Base-by-base conservation (phyloP, 2,329 filamentous ascomycete species). In the Aspergillus quadrilineatus region DNA sequence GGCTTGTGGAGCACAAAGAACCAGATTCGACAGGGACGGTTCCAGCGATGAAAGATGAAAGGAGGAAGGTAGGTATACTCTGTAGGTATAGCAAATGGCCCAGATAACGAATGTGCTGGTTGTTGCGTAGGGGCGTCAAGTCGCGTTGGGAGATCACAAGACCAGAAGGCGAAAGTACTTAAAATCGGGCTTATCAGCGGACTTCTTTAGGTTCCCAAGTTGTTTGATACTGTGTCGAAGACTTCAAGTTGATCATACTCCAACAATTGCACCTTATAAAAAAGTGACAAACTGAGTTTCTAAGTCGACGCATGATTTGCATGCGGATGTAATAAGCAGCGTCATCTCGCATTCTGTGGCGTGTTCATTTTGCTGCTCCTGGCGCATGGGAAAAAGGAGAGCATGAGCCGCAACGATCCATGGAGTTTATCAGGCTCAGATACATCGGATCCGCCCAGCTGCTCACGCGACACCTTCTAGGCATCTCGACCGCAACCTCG, bases 281-380 rank as follows among this genome's bases (percentile, higher is more conserved):
- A 4, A 10, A 8, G 30, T 10, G 30, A 34, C 6, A 2, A 37
- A 9, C 10, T 37, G 34, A 37, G 22, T 22, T 37, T 12, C 34
- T 14, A 37, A 4, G 10, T 14, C 34, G 34, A 5, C 14, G 10
- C 34, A 14, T 37, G 34, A 6, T 30, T n/a, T 7, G 50, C 28
- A 44, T 26, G 50, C 44, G 50, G 30, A 26, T n/a, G 46, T 22
- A 47, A 56, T 51, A 56, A 50, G 47, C 37, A 37, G n/a, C 49
- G 29, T 36, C 49, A 51, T 43, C 26, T 51, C 29, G 49, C 39
- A 36, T 30, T n/a, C 30, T 30, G 26, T 29, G 43, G 43, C 28
- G 22, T 30, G 22, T 3, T 22, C 22, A 22, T 22, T 3, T 22
- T 9, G 43, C 15, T 15, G 42, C 51, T 55, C 52, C 37, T 50